A percentile compares a stretch with the other conserved stretches of the same genome.
Evolutionary conservation across 2,329 filamentous ascomycete species (phyloP).

Genomic region (Fusarium tricinctum): DNA sequence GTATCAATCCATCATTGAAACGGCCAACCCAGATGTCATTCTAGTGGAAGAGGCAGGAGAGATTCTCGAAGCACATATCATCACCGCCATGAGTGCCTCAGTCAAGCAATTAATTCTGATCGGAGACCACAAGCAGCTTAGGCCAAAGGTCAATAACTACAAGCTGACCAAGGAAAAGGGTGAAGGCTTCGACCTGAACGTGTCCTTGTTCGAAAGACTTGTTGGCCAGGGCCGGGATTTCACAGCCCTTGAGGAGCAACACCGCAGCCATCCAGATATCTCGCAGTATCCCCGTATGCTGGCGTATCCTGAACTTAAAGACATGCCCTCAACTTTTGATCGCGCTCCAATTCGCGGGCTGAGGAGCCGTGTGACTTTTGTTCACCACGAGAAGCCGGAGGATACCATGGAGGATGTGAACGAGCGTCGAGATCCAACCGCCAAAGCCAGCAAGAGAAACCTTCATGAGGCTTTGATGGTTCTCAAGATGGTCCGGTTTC

Average conservation of each 20-base stretch:
- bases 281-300: constrained; percentile 69
- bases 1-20: constrained; percentile 67
- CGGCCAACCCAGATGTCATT: constrained; percentile 69
- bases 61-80: constrained; percentile 74
- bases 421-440: constrained; percentile 65
- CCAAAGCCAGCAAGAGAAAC: constrained; percentile 71
- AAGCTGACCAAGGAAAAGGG: constrained; percentile 73
- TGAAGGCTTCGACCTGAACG: constrained; percentile 75
- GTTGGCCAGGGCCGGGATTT: constrained; percentile 68
- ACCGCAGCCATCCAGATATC: constrained; percentile 78
- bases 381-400: constrained; percentile 74
- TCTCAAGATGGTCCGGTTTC: constrained; percentile 73
- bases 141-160: constrained; percentile 76
- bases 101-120: constrained; percentile 77
- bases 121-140: constrained; percentile 80
- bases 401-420: constrained; percentile 56
- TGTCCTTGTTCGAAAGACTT: constrained; percentile 78
- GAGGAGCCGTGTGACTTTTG: constrained; percentile 71
- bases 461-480: constrained; percentile 76
- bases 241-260: constrained; percentile 70
- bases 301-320: constrained; percentile 73
- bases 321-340: constrained; percentile 64
- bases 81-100: constrained; percentile 68
- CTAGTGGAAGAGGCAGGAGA: constrained; percentile 81
- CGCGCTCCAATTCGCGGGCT: constrained; percentile 69